These are phyloP conservation scores for Cladophialophora exuberans DNA, from an alignment of 2,329 filamentous ascomycete genomes.

Conservation along the genomic window DNA sequence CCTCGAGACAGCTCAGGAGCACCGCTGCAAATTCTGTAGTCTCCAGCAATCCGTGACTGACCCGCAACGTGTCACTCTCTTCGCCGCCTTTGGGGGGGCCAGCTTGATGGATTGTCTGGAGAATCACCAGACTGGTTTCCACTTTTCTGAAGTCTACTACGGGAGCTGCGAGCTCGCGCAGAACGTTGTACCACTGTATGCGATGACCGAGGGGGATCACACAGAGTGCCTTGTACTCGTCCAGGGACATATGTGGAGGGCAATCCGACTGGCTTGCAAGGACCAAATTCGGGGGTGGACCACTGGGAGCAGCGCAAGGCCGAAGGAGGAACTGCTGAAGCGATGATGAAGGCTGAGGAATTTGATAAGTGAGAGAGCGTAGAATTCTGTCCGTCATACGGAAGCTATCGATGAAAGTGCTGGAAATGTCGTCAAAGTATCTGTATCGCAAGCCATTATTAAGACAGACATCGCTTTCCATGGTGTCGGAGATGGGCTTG, in stretches of 20 bases:
- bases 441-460: constrained; percentile 50
- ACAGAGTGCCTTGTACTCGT: constrained; percentile 60
- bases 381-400: not conserved
- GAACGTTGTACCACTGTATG: constrained; percentile 61
- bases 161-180: constrained; percentile 53
- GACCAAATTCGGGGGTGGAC: constrained; percentile 50
- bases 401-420: constrained; percentile 4
- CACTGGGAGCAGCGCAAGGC: constrained; percentile 16
- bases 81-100: not conserved
- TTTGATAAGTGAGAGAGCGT: not conserved
- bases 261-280: constrained; percentile 55
- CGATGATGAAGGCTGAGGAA: constrained; percentile 29
- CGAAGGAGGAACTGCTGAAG: constrained; percentile 49
- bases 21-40: not conserved
- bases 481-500: constrained; percentile 4
- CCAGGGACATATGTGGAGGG: constrained; percentile 52
- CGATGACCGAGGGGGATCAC: constrained; percentile 52
- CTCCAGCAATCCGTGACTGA: not conserved
- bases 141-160: constrained; percentile 55
- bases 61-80: not conserved
- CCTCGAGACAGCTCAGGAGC: not conserved
- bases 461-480: constrained; percentile 46
- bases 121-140: constrained; percentile 52
- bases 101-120: constrained; percentile 43
- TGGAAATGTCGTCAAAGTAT: constrained; percentile 36